Conservation (phyloP, 805 yeast genomes). For the Naumovozyma dairenensis region DNA sequence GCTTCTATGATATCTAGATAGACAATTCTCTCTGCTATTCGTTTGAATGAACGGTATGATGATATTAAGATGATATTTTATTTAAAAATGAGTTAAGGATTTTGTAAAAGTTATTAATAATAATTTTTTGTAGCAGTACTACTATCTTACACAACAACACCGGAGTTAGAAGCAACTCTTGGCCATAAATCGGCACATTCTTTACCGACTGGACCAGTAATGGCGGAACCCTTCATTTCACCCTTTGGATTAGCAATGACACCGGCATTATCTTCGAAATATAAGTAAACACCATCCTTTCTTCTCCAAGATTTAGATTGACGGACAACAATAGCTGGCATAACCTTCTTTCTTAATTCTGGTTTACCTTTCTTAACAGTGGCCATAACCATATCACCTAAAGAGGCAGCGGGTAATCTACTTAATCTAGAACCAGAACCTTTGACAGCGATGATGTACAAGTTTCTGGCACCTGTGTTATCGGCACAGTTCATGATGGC, state of each 20-base stretch:
- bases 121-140: no score
- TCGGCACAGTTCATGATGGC: slow-evolving; percentile 99
- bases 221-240: slow-evolving; percentile 99
- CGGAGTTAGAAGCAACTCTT: slow-evolving; percentile 99
- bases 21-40: no score
- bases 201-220: slow-evolving; percentile 99
- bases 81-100: no score
- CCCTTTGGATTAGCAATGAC: slow-evolving; percentile 99
- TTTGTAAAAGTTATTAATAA: no score
- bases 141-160: slow-evolving; percentile 86
- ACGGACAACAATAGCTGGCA: slow-evolving; percentile 99
- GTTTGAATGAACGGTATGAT: no score
- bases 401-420: slow-evolving; percentile 99
- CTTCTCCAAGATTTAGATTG: slow-evolving; percentile 99
- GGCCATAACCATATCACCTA: slow-evolving; percentile 99
- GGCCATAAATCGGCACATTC: slow-evolving; percentile 99
- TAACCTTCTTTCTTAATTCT: slow-evolving; percentile 99
- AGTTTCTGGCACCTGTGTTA: slow-evolving; percentile 99
- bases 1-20: no score
- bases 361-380: slow-evolving; percentile 99
- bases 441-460: slow-evolving; percentile 96
- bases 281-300: slow-evolving; percentile 98
- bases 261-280: slow-evolving; percentile 99
- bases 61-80: no score
- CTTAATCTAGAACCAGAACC: slow-evolving; percentile 99